phyloP scores from a whole-genome alignment of 2,329 filamentous ascomycete species.

The Metarhizium humberi region DNA sequence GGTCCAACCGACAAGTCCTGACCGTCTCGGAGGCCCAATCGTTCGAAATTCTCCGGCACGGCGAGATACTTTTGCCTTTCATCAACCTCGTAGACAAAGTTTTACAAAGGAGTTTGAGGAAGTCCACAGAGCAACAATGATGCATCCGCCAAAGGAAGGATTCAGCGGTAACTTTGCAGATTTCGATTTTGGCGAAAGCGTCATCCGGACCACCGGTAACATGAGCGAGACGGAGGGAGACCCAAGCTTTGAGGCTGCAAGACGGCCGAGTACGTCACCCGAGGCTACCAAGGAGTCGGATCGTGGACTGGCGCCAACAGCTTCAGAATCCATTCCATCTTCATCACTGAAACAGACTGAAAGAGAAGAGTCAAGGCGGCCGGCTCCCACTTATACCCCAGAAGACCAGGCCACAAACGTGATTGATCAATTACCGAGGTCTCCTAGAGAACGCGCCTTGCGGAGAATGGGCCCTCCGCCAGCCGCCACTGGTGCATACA shows the following conservation, averaged over 20 bases:
- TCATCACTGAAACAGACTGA: constrained; percentile 3
- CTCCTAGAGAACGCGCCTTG: background rate
- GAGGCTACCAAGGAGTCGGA: background rate
- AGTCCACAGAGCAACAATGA: constrained; percentile 10
- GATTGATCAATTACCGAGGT: constrained; percentile 3
- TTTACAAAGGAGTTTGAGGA: constrained; percentile 31
- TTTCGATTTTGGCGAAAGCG: constrained; percentile 27
- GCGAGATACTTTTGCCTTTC: constrained; percentile 40
- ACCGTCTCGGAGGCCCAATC: constrained; percentile 32
- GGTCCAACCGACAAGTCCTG: constrained; percentile 24
- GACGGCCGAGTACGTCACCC: background rate
- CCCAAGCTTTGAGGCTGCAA: background rate
- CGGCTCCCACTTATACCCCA: background rate
- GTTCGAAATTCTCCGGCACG: constrained; percentile 40
- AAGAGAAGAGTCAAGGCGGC: constrained; percentile 6
- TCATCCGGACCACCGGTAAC: constrained; percentile 10
- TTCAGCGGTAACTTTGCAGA: constrained; percentile 28
- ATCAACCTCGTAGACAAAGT: constrained; percentile 35
- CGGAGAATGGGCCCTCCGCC: background rate
- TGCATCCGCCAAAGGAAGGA: constrained; percentile 19
- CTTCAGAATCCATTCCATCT: background rate
- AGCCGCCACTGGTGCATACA: constrained; percentile 2
- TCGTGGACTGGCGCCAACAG: background rate
- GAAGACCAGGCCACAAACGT: constrained; percentile 2
- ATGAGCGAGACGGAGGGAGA: background rate